phyloP scores from a whole-genome alignment of 768 basidiomycete species.

The Auriscalpium vulgare region DNA sequence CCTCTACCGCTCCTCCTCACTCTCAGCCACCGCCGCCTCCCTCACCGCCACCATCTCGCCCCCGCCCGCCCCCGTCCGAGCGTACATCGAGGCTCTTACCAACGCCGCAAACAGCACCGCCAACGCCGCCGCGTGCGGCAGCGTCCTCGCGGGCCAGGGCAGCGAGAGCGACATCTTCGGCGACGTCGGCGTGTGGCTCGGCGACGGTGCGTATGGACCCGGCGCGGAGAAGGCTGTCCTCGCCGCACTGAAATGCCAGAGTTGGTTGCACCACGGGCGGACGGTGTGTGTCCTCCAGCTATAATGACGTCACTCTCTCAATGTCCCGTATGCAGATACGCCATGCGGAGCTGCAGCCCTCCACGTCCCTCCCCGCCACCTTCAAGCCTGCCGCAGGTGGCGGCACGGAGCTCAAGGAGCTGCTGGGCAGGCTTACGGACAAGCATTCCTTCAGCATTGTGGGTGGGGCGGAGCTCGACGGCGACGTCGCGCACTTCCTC shows the following conservation, averaged over 20 bases:
- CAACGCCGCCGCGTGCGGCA: constrained; percentile 35
- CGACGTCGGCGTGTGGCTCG: constrained; percentile 47
- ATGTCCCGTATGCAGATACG: constrained; percentile 4
- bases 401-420: constrained; percentile 4
- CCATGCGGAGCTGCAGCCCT: constrained; percentile 4
- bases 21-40: neutral
- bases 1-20: constrained; percentile 12
- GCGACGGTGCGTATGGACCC: constrained; percentile 29
- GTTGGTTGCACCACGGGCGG: constrained; percentile 1
- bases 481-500: constrained; percentile 7
- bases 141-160: constrained; percentile 42
- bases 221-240: constrained; percentile 27
- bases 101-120: constrained; percentile 33
- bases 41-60: constrained; percentile 7
- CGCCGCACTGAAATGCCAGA: constrained; percentile 17
- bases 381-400: neutral
- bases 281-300: constrained; percentile 1
- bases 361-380: constrained; percentile 7
- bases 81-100: constrained; percentile 25
- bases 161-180: constrained; percentile 52
- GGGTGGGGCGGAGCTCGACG: neutral
- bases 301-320: neutral
- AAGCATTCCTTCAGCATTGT: constrained; percentile 8
- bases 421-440: constrained; percentile 9
- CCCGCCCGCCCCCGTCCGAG: constrained; percentile 6